Evolutionary conservation across 805 yeast species (phyloP).

Genomic region (Hanseniaspora mollemarum): DNA sequence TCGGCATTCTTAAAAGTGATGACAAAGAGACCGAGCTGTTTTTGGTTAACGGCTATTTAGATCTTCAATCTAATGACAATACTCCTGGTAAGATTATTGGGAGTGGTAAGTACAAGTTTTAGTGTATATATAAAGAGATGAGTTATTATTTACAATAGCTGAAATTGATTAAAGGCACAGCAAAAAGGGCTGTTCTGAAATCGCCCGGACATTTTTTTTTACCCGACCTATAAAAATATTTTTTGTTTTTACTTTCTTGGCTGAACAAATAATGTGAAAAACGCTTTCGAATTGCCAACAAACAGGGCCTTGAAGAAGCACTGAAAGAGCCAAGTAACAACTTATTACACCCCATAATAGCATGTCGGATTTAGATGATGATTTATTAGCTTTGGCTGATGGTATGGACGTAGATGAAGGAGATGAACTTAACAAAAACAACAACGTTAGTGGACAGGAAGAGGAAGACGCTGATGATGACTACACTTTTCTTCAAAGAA

Average conservation of each 20-base stretch:
- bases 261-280: no score
- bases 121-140: no score
- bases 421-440: conserved; percentile 23
- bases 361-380: conserved; percentile 88
- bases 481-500: conserved; percentile 23
- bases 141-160: no score
- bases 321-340: no score
- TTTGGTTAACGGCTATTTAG: conserved; percentile 7
- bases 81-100: background rate
- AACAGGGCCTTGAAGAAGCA: no score
- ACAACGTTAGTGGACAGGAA: conserved; percentile 30
- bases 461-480: conserved; percentile 35
- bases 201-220: no score
- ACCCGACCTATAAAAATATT: no score
- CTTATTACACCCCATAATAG: no score
- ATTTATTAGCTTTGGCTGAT: conserved; percentile 90
- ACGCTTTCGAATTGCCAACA: no score
- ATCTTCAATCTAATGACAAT: background rate
- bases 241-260: no score
- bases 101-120: conserved; percentile 11
- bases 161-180: no score
- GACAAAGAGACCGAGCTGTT: background rate
- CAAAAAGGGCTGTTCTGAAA: no score
- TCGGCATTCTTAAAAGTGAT: background rate
- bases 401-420: conserved; percentile 41